Evolutionary conservation across 2,329 filamentous ascomycete genomes (phyloP).

Genomic region (Hymenoscyphus fraxineus): DNA sequence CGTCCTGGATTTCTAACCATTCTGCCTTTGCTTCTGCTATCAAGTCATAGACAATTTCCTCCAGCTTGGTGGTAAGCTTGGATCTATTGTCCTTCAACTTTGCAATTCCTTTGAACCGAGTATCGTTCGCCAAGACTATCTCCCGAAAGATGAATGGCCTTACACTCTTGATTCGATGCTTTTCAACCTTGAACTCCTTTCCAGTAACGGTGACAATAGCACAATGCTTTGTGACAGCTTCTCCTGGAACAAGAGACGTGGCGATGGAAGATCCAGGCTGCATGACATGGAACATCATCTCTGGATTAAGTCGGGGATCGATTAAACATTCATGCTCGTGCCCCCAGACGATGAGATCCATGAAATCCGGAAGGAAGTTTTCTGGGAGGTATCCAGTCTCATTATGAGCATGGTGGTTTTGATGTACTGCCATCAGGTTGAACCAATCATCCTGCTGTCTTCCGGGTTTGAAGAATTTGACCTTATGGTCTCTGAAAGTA

Average conservation of each 20-base stretch:
- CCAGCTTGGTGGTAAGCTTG: constrained; percentile 73
- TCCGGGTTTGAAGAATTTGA: constrained; percentile 85
- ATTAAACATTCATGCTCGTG: constrained; percentile 97
- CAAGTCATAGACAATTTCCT: constrained; percentile 75
- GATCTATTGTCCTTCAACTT: constrained; percentile 79
- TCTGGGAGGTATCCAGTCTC: constrained; percentile 93
- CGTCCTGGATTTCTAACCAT: constrained; percentile 76
- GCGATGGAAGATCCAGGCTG: constrained; percentile 95
- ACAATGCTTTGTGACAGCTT: constrained; percentile 88
- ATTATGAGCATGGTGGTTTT: constrained; percentile 91
- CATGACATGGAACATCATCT: constrained; percentile 92
- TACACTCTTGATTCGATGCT: constrained; percentile 80
- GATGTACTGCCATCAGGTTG: constrained; percentile 90
- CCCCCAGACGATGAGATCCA: constrained; percentile 92
- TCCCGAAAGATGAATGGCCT: constrained; percentile 87
- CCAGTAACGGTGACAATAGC: constrained; percentile 81
- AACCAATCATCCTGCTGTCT: constrained; percentile 88
- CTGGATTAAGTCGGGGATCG: constrained; percentile 75
- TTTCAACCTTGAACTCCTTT: constrained; percentile 73
- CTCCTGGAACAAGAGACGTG: constrained; percentile 84
- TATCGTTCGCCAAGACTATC: constrained; percentile 71
- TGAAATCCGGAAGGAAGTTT: constrained; percentile 83
- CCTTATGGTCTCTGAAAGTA: constrained; percentile 87
- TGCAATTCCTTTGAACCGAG: constrained; percentile 71
- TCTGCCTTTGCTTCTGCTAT: constrained; percentile 79